Conservation (phyloP, 1,139 yeast genomes). For the Magnusiomyces fungicola region DNA sequence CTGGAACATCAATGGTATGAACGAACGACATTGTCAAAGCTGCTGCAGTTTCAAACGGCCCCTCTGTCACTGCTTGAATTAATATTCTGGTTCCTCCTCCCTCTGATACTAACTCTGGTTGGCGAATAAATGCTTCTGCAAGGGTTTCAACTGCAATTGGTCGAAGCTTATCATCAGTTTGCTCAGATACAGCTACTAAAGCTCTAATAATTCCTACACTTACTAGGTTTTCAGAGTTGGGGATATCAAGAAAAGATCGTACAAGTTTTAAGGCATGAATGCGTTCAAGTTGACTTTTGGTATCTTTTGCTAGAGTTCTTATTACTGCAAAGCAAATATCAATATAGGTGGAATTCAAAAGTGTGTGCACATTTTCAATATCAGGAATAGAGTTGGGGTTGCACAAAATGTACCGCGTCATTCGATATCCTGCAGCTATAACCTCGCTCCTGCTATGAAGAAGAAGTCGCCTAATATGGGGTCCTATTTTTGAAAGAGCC, state of each 20-base stretch:
- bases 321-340: constrained; percentile 49
- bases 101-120: constrained; percentile 53
- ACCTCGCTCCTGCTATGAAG: constrained; percentile 55
- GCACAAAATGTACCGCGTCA: constrained; percentile 57
- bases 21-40: constrained; percentile 51
- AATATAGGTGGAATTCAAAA: constrained; percentile 42
- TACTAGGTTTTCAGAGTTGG: constrained; percentile 49
- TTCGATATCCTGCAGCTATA: constrained; percentile 67
- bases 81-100: constrained; percentile 62
- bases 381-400: constrained; percentile 44
- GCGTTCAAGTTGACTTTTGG: constrained; percentile 52
- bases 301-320: constrained; percentile 53
- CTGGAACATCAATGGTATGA: constrained; percentile 53
- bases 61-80: constrained; percentile 53
- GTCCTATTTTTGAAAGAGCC: constrained; percentile 52
- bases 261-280: constrained; percentile 72
- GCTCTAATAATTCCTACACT: constrained; percentile 66
- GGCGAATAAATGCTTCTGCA: constrained; percentile 55
- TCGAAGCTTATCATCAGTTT: constrained; percentile 48
- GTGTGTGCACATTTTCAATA: constrained; percentile 13
- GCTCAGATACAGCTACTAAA: constrained; percentile 63
- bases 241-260: constrained; percentile 52
- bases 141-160: constrained; percentile 58
- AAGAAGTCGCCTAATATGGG: constrained; percentile 53
- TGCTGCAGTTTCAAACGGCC: constrained; percentile 51